Conservation (phyloP, 2,329 filamentous ascomycete genomes). For the Fusarium torreyae region DNA sequence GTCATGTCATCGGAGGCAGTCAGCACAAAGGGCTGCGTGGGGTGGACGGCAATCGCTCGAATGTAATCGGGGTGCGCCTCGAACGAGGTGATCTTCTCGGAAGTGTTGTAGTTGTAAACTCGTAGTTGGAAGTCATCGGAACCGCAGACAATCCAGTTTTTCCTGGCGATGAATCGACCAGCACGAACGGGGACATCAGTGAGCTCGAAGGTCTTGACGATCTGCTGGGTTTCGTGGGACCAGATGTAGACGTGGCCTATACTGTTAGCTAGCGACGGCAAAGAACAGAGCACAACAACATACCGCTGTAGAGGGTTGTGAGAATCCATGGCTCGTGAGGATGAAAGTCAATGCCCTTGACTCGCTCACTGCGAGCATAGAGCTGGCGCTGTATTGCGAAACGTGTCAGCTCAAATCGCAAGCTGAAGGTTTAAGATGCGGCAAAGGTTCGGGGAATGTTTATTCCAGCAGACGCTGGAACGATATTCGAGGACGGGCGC, state of each 20-base stretch:
- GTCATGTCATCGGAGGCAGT: slow-evolving; percentile 99
- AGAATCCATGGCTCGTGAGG: slow-evolving; percentile 97
- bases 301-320: slow-evolving; percentile 96
- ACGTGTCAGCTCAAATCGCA: slow-evolving; percentile 47
- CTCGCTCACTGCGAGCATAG: slow-evolving; percentile 89
- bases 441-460: not conserved
- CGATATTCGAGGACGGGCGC: slow-evolving; percentile 1
- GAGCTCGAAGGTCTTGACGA: slow-evolving; percentile 98
- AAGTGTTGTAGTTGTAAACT: slow-evolving; percentile 99
- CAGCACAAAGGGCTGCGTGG: slow-evolving; percentile 93
- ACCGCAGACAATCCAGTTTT: slow-evolving; percentile 99
- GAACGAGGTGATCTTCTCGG: slow-evolving; percentile 97
- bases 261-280: slow-evolving; percentile 22
- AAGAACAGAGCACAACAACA: slow-evolving; percentile 46
- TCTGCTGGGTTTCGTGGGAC: slow-evolving; percentile 96
- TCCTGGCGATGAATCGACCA: slow-evolving; percentile 94
- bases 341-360: slow-evolving; percentile 98
- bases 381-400: slow-evolving; percentile 60
- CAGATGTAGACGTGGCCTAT: slow-evolving; percentile 98
- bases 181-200: slow-evolving; percentile 98
- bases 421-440: slow-evolving; percentile 15
- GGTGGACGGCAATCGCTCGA: slow-evolving; percentile 94
- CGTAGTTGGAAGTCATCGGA: slow-evolving; percentile 91
- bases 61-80: slow-evolving; percentile 99
- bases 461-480: not conserved